These are phyloP conservation scores for Bassia scoparia DNA, from an alignment of 148 eudicot species.

Conservation along the genomic window DNA sequence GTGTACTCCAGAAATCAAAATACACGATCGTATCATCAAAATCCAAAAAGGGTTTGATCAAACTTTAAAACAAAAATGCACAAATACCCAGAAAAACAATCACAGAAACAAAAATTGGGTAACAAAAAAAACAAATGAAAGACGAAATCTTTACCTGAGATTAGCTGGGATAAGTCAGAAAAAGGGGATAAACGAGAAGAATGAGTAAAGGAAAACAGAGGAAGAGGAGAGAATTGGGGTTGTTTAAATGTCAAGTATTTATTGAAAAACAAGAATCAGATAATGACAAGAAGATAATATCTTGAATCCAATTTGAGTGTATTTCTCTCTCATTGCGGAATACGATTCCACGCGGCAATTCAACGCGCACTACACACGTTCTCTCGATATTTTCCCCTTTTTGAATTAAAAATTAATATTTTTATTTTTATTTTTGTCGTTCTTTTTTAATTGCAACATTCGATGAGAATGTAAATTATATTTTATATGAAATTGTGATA, in stretches of 20 bases:
- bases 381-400: neutral
- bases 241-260: neutral
- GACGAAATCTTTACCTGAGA: neutral
- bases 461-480: too few relatives aligned
- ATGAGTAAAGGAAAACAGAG: neutral
- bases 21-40: neutral
- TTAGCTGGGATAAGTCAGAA: neutral
- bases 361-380: slow-evolving; percentile 42
- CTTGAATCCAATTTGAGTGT: too few relatives aligned
- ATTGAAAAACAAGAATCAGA: neutral
- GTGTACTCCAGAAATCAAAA: neutral
- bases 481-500: too few relatives aligned
- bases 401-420: too few relatives aligned
- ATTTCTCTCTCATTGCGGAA: neutral
- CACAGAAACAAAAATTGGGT: neutral
- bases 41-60: slow-evolving; percentile 6
- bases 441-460: too few relatives aligned
- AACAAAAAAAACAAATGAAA: neutral
- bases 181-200: neutral
- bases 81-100: neutral
- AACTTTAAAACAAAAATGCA: neutral
- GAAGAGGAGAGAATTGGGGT: neutral
- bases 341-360: slow-evolving; percentile 31
- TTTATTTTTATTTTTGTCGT: neutral
- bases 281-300: neutral